Conservation (phyloP, 768 basidiomycete species). For the Pisolithus orientalis region DNA sequence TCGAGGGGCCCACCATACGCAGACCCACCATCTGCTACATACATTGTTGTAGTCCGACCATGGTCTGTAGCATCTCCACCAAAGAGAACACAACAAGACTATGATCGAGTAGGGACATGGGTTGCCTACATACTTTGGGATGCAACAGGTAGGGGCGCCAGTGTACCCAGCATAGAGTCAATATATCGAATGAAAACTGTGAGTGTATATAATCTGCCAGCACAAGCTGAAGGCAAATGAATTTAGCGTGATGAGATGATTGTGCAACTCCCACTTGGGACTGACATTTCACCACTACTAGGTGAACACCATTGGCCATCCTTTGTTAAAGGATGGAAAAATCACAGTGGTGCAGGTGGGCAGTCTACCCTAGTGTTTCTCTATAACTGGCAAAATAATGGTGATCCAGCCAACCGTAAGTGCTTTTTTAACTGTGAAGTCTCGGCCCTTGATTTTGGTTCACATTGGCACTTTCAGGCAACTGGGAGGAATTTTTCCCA, state of each 20-base stretch:
- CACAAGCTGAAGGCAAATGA: neutral
- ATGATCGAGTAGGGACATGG: conserved; percentile 21
- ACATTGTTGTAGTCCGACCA: conserved; percentile 19
- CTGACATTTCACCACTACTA: conserved; percentile 21
- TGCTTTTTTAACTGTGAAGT: neutral
- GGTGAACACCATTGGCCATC: conserved; percentile 21
- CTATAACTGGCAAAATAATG: conserved; percentile 27
- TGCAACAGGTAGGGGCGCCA: conserved; percentile 3
- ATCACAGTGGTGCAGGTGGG: conserved; percentile 5
- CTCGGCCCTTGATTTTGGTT: neutral
- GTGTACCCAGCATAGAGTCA: conserved; percentile 14
- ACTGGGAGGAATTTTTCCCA: conserved; percentile 23
- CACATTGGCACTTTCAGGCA: conserved; percentile 11
- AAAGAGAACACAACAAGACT: conserved; percentile 10
- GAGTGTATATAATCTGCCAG: conserved; percentile 11
- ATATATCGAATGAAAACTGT: conserved; percentile 26
- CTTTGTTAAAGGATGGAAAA: conserved; percentile 9
- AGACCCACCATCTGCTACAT: conserved; percentile 13
- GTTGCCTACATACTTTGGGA: conserved; percentile 16
- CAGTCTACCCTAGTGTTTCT: conserved; percentile 18
- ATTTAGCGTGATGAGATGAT: conserved; percentile 24
- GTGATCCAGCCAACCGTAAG: conserved; percentile 26
- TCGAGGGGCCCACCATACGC: conserved; percentile 22
- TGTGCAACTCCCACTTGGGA: conserved; percentile 19
- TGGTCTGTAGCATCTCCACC: conserved; percentile 14